Evolutionary conservation across 2,329 filamentous ascomycete species (phyloP).

Genomic region (Chaetomiaceae sp.): DNA sequence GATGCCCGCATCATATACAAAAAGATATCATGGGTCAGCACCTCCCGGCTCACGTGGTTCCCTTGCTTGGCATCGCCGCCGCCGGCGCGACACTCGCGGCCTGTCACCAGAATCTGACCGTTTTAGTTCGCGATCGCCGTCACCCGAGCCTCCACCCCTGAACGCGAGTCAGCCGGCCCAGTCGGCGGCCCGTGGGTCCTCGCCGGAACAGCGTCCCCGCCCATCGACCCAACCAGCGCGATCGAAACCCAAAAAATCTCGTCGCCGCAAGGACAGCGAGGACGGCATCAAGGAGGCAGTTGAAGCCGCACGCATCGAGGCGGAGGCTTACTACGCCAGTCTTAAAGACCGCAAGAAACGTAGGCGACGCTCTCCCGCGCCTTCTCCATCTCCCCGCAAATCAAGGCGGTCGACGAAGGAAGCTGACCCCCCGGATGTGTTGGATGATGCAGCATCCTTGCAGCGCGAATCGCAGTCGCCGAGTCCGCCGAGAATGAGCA

Average conservation of each 20-base stretch:
- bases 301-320: neutral
- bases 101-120: neutral
- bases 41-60: neutral
- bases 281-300: neutral
- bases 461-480: neutral
- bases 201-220: neutral
- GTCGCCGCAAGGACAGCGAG: neutral
- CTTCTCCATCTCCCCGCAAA: neutral
- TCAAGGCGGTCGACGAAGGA: neutral
- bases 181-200: neutral
- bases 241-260: neutral
- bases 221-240: conserved; percentile 4
- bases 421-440: neutral
- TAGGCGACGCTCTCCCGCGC: neutral
- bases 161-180: conserved; percentile 1
- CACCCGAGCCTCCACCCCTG: neutral
- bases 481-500: neutral
- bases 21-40: neutral
- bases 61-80: neutral
- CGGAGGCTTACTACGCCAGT: neutral
- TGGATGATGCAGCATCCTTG: neutral
- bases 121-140: neutral
- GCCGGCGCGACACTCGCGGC: neutral
- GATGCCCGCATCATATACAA: conserved; percentile 1
- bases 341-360: neutral